Evolutionary conservation across 2,329 filamentous ascomycete species (phyloP).

Genomic region (Colletotrichum tofieldiae): DNA sequence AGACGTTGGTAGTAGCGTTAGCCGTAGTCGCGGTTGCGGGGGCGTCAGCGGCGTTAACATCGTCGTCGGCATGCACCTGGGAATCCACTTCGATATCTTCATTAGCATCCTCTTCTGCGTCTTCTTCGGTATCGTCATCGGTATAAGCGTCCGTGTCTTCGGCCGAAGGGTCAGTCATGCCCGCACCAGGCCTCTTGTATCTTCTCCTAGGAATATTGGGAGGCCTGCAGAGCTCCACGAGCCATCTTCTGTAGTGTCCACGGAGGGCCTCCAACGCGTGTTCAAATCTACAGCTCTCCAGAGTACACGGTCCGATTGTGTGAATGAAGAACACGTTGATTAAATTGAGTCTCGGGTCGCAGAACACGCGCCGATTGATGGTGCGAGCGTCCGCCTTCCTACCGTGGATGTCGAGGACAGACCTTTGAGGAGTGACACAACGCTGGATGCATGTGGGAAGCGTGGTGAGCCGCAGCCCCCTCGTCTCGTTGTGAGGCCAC

Average conservation of each 20-base stretch:
- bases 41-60: neutral
- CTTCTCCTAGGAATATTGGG: neutral
- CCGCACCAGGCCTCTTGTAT: neutral
- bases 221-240: neutral
- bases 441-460: neutral
- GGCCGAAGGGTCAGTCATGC: neutral
- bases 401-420: neutral
- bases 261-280: neutral
- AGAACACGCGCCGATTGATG: neutral
- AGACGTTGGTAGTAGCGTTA: neutral
- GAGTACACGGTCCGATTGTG: neutral
- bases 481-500: neutral
- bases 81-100: neutral
- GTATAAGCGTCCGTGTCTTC: neutral
- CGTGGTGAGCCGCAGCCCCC: neutral
- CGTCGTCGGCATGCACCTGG: neutral
- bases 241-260: neutral
- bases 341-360: neutral
- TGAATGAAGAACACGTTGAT: neutral
- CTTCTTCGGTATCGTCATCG: neutral
- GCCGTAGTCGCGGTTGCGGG: neutral
- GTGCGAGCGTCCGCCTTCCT: neutral
- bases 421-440: neutral
- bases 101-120: neutral
- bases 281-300: neutral